Evolutionary conservation across 768 basidiomycete species (phyloP).

Genomic region (Russula brevipes): DNA sequence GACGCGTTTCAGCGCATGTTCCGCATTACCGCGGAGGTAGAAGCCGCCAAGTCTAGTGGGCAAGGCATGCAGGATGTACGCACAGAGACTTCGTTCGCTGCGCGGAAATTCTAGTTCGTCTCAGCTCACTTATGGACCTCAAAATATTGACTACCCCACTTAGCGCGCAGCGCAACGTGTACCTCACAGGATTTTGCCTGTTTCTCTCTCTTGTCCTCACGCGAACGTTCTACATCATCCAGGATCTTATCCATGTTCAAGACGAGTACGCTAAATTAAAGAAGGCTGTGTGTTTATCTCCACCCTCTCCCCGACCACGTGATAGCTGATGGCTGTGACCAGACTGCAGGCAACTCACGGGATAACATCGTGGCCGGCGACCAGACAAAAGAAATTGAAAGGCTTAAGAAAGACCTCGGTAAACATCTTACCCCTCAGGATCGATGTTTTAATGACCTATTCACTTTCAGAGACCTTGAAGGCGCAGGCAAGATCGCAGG

Average conservation of each 20-base stretch:
- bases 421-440: not conserved
- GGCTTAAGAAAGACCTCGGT: conserved; percentile 62
- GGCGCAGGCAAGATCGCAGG: conserved; percentile 76
- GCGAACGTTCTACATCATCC: conserved; percentile 85
- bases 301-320: not conserved
- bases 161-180: conserved; percentile 85
- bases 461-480: conserved; percentile 59
- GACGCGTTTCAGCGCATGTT: conserved; percentile 95
- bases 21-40: conserved; percentile 66
- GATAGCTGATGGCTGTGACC: not conserved
- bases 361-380: conserved; percentile 33
- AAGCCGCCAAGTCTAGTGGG: conserved; percentile 54
- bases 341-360: conserved; percentile 37
- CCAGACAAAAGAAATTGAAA: conserved; percentile 52
- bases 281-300: conserved; percentile 36
- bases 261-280: conserved; percentile 85
- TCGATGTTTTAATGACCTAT: not conserved
- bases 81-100: conserved; percentile 83
- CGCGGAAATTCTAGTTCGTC: conserved; percentile 88
- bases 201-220: conserved; percentile 95
- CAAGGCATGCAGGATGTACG: conserved; percentile 55
- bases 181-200: conserved; percentile 88
- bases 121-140: conserved; percentile 1
- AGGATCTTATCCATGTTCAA: conserved; percentile 86
- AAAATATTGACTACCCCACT: not conserved